phyloP scores from a whole-genome alignment of 768 basidiomycete species.

The Russula griseocarnosa region DNA sequence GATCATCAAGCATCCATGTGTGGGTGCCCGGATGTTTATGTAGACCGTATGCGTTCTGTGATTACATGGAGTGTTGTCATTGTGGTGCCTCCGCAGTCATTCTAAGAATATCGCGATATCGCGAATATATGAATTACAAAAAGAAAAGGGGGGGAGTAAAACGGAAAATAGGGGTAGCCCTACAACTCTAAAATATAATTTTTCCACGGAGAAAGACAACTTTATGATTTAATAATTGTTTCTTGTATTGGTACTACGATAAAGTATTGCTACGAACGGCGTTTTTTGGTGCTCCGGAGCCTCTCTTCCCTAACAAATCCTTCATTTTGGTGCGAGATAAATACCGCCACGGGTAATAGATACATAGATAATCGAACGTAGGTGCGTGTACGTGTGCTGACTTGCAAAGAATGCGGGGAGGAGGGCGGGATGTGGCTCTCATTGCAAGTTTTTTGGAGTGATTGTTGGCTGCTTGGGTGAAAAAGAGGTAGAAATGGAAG shows the following conservation, averaged over 20 bases:
- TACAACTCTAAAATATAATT: background rate
- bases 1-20: background rate
- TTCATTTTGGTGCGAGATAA: slow-evolving; percentile 25
- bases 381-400: slow-evolving; percentile 18
- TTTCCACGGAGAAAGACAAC: slow-evolving; percentile 8
- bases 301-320: slow-evolving; percentile 10
- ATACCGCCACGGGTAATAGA: slow-evolving; percentile 26
- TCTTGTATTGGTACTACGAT: slow-evolving; percentile 16
- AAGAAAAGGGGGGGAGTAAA: background rate
- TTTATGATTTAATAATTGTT: slow-evolving; percentile 5
- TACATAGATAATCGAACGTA: slow-evolving; percentile 24
- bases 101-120: too few species aligned
- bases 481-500: background rate
- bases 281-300: slow-evolving; percentile 3
- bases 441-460: slow-evolving; percentile 9
- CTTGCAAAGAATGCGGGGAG: slow-evolving; percentile 7
- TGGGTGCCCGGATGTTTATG: background rate
- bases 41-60: background rate
- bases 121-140: background rate
- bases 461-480: background rate
- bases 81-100: background rate
- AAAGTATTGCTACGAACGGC: slow-evolving; percentile 15
- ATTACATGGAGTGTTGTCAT: background rate
- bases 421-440: background rate
- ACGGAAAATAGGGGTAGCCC: background rate